Evolutionary conservation across 2,329 filamentous ascomycete genomes (phyloP), one percentile per base, ranked within the genome.

Genomic region (Pyrenophora seminiperda): DNA sequence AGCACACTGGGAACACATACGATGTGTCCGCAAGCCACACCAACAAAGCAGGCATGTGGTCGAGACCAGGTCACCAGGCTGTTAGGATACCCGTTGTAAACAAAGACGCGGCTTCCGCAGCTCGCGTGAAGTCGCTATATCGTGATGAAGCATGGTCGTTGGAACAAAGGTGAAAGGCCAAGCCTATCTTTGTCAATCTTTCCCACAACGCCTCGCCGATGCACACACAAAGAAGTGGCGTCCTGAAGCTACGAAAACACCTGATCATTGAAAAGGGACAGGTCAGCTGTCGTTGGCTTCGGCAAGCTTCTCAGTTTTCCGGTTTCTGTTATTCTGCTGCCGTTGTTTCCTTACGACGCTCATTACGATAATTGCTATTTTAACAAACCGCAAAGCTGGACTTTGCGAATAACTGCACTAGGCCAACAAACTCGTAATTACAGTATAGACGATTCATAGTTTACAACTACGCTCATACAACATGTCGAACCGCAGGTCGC

Each of bases 161-260:
- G 38, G 15, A 14, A 53, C 50, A 54, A 54, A 54, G 51, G 29
- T 13, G 17, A 30, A 17, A 14, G n/a, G 14, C 13, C 14, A 24
- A 31, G 27, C 13, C 20, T 30, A 34, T 37, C 51, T 51, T 50
- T 47, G 20, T 54, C 13, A 4, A 41, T 5, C 11, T 14, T 17
- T 19, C 14, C 17, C 13, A 39, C 17, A 30, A 31, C 22, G 17
- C 30, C 17, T 52, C 34, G 46, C 17, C 13, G n/a, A 22, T 9
- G 24, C 17, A 10, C 10, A 7, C 20, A 39, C 44, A 52, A 48
- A 52, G 44, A 39, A 43, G 20, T 32, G 39, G 17, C 20, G n/a
- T 32, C 9, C 27, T 33, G 13, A 39, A 19, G 34, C 11, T 24
- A 19, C n/a, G 14, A 34, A 14, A 13, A 19, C 20, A 42, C 9